Percentiles rank a stretch among this genome's conserved stretches.
Evolutionary conservation across 1,284 basidiomycete species (phyloP).

Genomic region (Cystobasidiaceae sp.): DNA sequence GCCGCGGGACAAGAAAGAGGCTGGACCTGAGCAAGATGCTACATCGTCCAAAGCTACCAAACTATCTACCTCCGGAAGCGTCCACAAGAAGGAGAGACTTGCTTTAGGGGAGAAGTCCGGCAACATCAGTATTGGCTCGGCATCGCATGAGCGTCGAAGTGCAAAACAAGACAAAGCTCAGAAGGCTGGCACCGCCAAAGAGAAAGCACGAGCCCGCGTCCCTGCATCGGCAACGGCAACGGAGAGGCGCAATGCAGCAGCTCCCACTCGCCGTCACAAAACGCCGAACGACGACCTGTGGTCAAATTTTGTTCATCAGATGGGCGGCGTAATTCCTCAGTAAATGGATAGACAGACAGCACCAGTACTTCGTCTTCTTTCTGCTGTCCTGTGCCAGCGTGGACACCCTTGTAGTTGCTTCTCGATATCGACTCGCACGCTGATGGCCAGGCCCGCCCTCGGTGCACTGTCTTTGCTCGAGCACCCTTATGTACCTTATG

Average conservation of each 20-base stretch:
- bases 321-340: slow-evolving; percentile 10
- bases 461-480: too few species aligned
- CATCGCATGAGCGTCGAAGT: neutral
- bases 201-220: neutral
- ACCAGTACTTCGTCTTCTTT: too few species aligned
- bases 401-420: too few species aligned
- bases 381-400: too few species aligned
- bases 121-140: neutral
- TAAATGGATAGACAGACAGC: too few species aligned
- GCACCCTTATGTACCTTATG: too few species aligned
- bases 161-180: neutral
- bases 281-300: neutral
- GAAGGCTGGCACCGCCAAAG: neutral
- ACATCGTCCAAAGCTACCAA: too few species aligned
- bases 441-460: too few species aligned
- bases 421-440: too few species aligned
- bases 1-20: too few species aligned
- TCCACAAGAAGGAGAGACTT: neutral
- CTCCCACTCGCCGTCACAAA: neutral
- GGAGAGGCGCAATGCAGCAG: too few species aligned
- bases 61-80: neutral
- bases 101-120: neutral
- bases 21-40: too few species aligned
- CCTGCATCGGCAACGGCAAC: neutral
- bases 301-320: neutral